phyloP scores from a whole-genome alignment of 768 basidiomycete species.

The Psilocybe cubensis region DNA sequence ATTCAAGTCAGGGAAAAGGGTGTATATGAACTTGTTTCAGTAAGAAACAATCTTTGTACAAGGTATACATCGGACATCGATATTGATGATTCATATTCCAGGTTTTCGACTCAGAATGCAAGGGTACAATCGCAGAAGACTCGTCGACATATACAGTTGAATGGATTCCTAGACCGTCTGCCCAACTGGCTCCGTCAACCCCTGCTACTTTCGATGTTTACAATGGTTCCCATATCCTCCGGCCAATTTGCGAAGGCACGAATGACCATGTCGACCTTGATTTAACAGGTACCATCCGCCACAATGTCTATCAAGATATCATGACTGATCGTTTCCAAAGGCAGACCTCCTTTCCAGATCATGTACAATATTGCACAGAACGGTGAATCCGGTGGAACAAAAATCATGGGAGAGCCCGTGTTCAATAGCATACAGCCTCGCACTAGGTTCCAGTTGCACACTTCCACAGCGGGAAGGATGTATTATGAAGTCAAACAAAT shows the following conservation, averaged over 20 bases:
- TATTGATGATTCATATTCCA: slow-evolving; percentile 38
- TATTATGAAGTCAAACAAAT: slow-evolving; percentile 92
- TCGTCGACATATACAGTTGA: slow-evolving; percentile 72
- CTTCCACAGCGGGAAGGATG: slow-evolving; percentile 75
- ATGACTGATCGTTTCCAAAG: slow-evolving; percentile 37
- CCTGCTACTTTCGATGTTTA: slow-evolving; percentile 58
- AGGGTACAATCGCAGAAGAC: slow-evolving; percentile 65
- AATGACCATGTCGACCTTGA: slow-evolving; percentile 85
- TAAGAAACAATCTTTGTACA: slow-evolving; percentile 29
- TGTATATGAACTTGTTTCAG: slow-evolving; percentile 72
- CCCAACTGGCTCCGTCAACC: slow-evolving; percentile 64
- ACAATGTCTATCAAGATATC: background rate
- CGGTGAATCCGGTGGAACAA: slow-evolving; percentile 67
- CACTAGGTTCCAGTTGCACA: slow-evolving; percentile 82
- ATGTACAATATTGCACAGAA: slow-evolving; percentile 84
- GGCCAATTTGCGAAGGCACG: slow-evolving; percentile 81
- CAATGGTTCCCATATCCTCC: slow-evolving; percentile 77
- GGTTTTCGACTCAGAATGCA: slow-evolving; percentile 86
- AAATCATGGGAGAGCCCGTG: slow-evolving; percentile 73
- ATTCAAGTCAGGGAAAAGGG: slow-evolving; percentile 79
- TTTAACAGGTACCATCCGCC: slow-evolving; percentile 56
- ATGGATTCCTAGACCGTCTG: slow-evolving; percentile 81
- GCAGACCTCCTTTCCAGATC: slow-evolving; percentile 92
- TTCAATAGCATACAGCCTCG: slow-evolving; percentile 85
- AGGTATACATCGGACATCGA: background rate